Conservation (phyloP, 2,329 filamentous ascomycete species). For the Colletotrichum spinosum region DNA sequence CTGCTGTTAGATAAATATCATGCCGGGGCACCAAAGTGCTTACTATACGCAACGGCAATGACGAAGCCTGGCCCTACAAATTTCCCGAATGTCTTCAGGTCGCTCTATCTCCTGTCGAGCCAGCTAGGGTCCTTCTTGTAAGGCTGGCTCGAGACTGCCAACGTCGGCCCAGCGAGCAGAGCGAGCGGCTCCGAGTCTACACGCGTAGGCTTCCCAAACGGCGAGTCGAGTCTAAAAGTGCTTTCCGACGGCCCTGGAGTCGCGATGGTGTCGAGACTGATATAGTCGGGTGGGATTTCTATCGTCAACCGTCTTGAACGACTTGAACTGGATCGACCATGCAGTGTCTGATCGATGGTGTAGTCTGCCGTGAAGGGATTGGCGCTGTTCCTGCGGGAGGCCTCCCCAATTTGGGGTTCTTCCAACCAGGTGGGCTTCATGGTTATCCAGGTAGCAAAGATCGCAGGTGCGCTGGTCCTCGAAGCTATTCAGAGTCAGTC, state of each 20-base stretch:
- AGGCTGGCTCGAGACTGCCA: background rate
- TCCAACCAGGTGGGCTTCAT: constrained; percentile 34
- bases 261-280: constrained; percentile 22
- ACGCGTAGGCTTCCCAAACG: constrained; percentile 1
- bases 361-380: constrained; percentile 33
- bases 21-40: constrained; percentile 37
- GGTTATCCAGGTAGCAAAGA: constrained; percentile 5
- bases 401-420: constrained; percentile 24
- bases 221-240: constrained; percentile 1
- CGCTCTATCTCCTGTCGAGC: constrained; percentile 6
- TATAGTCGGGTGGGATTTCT: constrained; percentile 22
- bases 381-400: constrained; percentile 20
- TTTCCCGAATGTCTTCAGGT: constrained; percentile 22
- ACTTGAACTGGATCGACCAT: constrained; percentile 18
- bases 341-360: constrained; percentile 34
- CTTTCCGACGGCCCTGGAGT: constrained; percentile 25
- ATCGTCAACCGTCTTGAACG: constrained; percentile 23
- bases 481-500: constrained; percentile 17
- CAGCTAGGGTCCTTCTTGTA: constrained; percentile 4
- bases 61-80: constrained; percentile 77
- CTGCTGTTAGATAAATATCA: background rate
- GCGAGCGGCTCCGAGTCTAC: constrained; percentile 7
- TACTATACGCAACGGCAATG: constrained; percentile 69
- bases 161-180: constrained; percentile 4
- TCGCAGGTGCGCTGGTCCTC: constrained; percentile 11